Conservation (phyloP, 2,329 filamentous ascomycete genomes). For the Paecilomyces sp. region DNA sequence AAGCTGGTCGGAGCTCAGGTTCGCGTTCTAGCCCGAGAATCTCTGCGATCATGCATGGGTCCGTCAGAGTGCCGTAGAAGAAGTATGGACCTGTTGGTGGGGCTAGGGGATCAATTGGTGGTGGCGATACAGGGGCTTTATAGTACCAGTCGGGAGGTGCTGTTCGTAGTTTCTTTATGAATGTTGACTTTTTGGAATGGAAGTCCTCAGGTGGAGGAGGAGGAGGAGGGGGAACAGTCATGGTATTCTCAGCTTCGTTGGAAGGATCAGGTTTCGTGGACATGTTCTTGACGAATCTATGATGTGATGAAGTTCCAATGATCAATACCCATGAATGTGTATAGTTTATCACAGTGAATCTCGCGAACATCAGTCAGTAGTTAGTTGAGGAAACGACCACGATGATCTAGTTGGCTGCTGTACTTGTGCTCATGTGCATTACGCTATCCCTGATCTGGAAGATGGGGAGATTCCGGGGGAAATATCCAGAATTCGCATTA, state of each 20-base stretch:
- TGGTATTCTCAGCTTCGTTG: not conserved
- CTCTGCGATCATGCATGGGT: constrained; percentile 19
- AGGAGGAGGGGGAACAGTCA: not conserved
- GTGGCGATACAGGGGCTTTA: not conserved
- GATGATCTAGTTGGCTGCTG: too few species aligned
- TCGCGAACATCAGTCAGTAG: too few species aligned
- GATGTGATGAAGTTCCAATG: too few species aligned
- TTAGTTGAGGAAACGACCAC: too few species aligned
- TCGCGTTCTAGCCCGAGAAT: constrained; percentile 12
- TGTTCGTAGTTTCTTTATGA: not conserved
- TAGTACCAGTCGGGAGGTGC: not conserved
- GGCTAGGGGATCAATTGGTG: not conserved
- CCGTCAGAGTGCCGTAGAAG: constrained; percentile 31
- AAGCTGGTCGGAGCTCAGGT: constrained; percentile 13
- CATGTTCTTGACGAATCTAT: too few species aligned
- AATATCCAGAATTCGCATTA: too few species aligned
- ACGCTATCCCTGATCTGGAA: too few species aligned
- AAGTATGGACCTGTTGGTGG: constrained; percentile 22
- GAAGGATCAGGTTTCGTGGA: not conserved
- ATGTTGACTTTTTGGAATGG: not conserved
- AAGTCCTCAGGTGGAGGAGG: not conserved
- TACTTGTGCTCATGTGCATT: too few species aligned
- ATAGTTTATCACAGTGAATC: too few species aligned
- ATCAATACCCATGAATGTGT: too few species aligned
- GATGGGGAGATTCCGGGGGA: too few species aligned